Conservation (phyloP, 352 stramenopile genomes). For the Phytophthora sojae region DNA sequence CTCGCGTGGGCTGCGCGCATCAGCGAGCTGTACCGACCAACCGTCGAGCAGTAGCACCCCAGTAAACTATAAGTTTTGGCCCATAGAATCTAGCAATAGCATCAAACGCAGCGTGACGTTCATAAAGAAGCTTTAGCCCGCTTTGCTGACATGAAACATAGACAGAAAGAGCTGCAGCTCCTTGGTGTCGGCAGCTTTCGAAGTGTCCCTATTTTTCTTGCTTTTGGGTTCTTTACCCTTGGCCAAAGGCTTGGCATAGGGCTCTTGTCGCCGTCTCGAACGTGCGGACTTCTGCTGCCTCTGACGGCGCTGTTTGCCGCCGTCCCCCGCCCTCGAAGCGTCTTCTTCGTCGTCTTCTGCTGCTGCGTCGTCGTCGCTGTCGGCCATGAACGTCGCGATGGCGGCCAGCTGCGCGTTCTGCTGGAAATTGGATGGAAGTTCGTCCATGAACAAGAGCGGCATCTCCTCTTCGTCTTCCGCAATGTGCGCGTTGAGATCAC, state of each 20-base stretch:
- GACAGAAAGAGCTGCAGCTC: conserved; percentile 69
- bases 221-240: conserved; percentile 13
- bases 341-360: conserved; percentile 17
- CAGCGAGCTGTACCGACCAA: conserved; percentile 58
- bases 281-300: not conserved
- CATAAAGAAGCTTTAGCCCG: not conserved
- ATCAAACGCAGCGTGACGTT: not conserved
- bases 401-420: conserved; percentile 75
- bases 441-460: conserved; percentile 83
- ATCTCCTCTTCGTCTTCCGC: conserved; percentile 62
- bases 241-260: conserved; percentile 29
- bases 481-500: not conserved
- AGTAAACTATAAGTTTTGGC: not conserved
- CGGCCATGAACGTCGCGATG: conserved; percentile 79
- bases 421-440: conserved; percentile 68
- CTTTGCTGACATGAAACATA: conserved; percentile 58
- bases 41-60: conserved; percentile 2
- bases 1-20: conserved; percentile 67
- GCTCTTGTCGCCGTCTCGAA: conserved; percentile 24
- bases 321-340: not conserved
- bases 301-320: conserved; percentile 17
- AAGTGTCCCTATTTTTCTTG: conserved; percentile 8
- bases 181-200: conserved; percentile 38
- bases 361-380: conserved; percentile 49
- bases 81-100: not conserved